These are phyloP conservation scores for Trichosporon sp. DNA, from an alignment of 1,284 basidiomycete genomes.

Conservation along the genomic window DNA sequence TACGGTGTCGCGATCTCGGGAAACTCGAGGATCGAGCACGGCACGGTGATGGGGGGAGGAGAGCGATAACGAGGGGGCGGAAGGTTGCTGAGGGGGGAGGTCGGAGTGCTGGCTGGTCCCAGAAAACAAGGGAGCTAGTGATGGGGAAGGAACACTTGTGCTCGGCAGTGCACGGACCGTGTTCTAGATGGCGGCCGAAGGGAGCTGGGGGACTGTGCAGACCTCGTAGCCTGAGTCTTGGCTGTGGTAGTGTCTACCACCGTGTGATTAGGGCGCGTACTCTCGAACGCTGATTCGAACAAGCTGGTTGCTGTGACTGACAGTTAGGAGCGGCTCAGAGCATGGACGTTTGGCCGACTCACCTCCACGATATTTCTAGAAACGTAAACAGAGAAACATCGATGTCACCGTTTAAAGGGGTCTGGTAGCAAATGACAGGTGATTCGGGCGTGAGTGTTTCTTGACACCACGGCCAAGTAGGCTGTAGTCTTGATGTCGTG, in stretches of 20 bases:
- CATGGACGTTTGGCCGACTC: background rate
- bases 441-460: constrained; percentile 4
- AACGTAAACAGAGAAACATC: background rate
- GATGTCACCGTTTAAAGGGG: constrained; percentile 9
- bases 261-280: background rate
- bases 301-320: background rate
- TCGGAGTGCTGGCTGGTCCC: background rate
- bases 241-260: background rate
- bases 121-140: background rate
- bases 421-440: background rate
- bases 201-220: constrained; percentile 3
- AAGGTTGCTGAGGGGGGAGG: background rate
- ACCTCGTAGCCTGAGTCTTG: background rate
- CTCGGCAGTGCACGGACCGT: constrained; percentile 17
- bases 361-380: background rate
- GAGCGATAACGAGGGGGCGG: background rate
- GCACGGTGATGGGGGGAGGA: background rate
- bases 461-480: background rate
- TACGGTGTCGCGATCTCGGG: background rate
- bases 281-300: constrained; percentile 1
- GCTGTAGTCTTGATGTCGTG: background rate
- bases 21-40: background rate
- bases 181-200: constrained; percentile 9
- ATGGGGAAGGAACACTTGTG: background rate
- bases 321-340: background rate